Conservation (phyloP, 2,329 filamentous ascomycete genomes). For the Nothophoma quercina region DNA sequence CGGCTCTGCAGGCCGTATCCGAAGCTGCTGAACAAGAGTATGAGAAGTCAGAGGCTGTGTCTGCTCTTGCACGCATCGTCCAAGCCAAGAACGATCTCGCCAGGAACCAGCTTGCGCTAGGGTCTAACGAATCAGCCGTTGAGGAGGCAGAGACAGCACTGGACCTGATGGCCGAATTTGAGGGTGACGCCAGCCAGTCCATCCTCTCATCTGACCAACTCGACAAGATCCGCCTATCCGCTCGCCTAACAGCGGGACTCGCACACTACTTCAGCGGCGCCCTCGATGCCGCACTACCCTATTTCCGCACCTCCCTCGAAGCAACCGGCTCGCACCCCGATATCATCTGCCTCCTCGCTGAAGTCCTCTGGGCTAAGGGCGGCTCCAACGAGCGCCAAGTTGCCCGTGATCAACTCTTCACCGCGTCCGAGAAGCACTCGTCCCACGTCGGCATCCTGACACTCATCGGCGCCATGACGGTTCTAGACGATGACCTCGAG, state of each 20-base stretch:
- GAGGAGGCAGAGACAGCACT: conserved; percentile 84
- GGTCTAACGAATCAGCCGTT: conserved; percentile 71
- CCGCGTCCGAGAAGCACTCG: conserved; percentile 75
- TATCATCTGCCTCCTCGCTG: conserved; percentile 84
- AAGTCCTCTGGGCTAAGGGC: conserved; percentile 92
- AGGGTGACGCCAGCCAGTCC: conserved; percentile 48
- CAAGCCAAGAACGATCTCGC: conserved; percentile 87
- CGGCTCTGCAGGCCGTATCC: conserved; percentile 72
- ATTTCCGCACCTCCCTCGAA: conserved; percentile 80
- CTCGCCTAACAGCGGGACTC: conserved; percentile 84
- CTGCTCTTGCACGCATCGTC: conserved; percentile 77
- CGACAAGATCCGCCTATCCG: conserved; percentile 77
- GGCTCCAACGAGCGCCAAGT: conserved; percentile 75
- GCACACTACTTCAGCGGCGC: conserved; percentile 76
- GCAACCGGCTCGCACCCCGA: conserved; percentile 81
- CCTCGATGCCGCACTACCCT: conserved; percentile 74
- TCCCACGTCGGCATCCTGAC: conserved; percentile 81
- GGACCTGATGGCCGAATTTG: conserved; percentile 76
- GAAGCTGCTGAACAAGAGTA: conserved; percentile 78
- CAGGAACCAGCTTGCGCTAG: conserved; percentile 77
- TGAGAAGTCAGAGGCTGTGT: conserved; percentile 79
- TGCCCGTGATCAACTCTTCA: conserved; percentile 81
- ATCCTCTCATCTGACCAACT: conserved; percentile 71
- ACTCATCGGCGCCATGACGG: conserved; percentile 82
- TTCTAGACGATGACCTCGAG: conserved; percentile 80